Conservation (phyloP, 345 rosid genomes). For the Reutealis trisperma region DNA sequence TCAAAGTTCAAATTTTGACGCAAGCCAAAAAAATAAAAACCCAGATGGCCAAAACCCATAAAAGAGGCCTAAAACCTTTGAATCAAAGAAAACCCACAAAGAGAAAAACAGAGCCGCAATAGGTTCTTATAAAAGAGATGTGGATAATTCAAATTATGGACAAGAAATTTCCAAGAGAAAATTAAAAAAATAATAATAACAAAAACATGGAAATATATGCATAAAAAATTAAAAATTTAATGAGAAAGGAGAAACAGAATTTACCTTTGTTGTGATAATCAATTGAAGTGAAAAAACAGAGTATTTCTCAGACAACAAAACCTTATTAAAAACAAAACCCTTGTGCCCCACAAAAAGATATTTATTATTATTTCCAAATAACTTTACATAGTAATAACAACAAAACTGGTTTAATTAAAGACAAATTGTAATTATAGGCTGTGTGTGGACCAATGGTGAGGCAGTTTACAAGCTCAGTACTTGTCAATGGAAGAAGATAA, state of each 20-base stretch:
- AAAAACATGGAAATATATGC: background rate
- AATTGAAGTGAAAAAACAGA: slow-evolving; percentile 20
- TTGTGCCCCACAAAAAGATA: background rate
- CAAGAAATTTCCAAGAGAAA: slow-evolving; percentile 31
- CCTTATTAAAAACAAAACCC: too few species aligned
- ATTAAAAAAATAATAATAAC: slow-evolving; percentile 4
- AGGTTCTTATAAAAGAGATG: slow-evolving; percentile 26
- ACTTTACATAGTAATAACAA: too few species aligned
- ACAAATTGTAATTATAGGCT: background rate
- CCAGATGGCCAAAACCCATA: slow-evolving; percentile 30
- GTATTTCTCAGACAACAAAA: slow-evolving; percentile 5
- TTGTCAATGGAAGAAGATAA: too few species aligned
- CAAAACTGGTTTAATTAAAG: background rate
- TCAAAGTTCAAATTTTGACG: background rate
- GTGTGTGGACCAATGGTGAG: background rate
- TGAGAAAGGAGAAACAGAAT: background rate
- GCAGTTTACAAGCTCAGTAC: background rate
- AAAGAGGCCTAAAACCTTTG: slow-evolving; percentile 14
- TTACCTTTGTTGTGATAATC: slow-evolving; percentile 39
- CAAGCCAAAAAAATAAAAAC: slow-evolving; percentile 7
- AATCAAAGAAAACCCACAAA: background rate
- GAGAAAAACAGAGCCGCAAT: slow-evolving; percentile 3
- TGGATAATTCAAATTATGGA: slow-evolving; percentile 51
- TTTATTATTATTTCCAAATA: background rate
- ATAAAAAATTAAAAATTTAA: background rate